phyloP scores from a whole-genome alignment of 2,329 filamentous ascomycete species.

The Thermomyces lanuginosus region DNA sequence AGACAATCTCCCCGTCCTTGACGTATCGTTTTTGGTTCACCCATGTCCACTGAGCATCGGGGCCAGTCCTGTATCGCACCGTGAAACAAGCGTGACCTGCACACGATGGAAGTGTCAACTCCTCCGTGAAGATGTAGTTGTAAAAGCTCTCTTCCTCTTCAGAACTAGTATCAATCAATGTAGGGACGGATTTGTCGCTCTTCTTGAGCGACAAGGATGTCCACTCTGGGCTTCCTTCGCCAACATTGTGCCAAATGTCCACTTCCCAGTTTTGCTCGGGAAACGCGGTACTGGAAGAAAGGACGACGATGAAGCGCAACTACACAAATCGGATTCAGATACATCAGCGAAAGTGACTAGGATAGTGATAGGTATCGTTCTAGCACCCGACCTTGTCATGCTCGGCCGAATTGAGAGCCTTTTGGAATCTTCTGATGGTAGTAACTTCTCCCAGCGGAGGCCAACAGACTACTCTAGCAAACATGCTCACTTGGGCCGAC shows the following conservation, averaged over 20 bases:
- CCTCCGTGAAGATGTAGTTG: constrained; percentile 20
- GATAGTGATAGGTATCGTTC: too few relatives aligned
- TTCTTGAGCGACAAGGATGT: constrained; percentile 39
- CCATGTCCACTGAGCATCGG: constrained; percentile 28
- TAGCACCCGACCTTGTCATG: constrained; percentile 16
- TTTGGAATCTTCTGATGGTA: constrained; percentile 31
- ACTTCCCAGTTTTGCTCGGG: constrained; percentile 51
- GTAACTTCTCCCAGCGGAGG: constrained; percentile 66
- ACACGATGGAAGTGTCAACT: constrained; percentile 14
- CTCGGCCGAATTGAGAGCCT: constrained; percentile 9
- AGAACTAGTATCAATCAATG: constrained; percentile 15
- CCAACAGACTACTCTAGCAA: constrained; percentile 42
- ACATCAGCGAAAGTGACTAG: neutral
- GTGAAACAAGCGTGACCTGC: constrained; percentile 25
- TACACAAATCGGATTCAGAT: constrained; percentile 9
- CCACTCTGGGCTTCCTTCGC: constrained; percentile 39
- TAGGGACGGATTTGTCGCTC: constrained; percentile 13
- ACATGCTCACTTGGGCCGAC: constrained; percentile 31
- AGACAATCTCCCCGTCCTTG: constrained; percentile 28
- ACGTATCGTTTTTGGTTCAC: constrained; percentile 25
- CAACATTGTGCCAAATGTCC: constrained; percentile 56
- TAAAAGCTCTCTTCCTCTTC: too few relatives aligned
- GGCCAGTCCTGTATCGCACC: constrained; percentile 25
- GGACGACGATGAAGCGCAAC: constrained; percentile 49
- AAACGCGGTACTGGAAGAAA: constrained; percentile 46